Base-by-base conservation (phyloP, 1,284 basidiomycete genomes). In the Trichosporon ovoides region DNA sequence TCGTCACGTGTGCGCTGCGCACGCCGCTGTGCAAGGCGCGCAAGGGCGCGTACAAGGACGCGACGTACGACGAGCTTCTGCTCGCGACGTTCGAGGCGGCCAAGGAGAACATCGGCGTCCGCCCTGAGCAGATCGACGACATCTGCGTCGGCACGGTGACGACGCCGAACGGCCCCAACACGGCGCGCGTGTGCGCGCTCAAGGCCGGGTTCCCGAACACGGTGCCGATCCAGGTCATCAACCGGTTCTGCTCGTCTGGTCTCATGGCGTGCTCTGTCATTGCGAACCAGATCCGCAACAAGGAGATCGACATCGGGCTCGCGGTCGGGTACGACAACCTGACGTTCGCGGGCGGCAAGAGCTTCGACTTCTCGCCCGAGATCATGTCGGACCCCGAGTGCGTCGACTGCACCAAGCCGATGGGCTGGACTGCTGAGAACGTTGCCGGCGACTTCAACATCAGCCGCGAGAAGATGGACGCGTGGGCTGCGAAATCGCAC, bases 351-450 rank as follows among this genome's bases (percentile, higher is more conserved):
- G 54, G 54, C 37, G 54, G 43, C 54, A 50, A 38, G 46, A 28
- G 20, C 20, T 49, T 49, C 34, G 46, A 49, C 54, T 56, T 83
- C 79, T 90, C 89, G 9, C 87, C 91, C 35, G 81, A 82, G 51
- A 83, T 95, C 53, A 82, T 91, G 67, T 78, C 83, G 59, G 85
- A 84, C 78, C 82, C 87, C 67, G 87, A 91, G 70, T 85, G 94
- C 3, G 85, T 87, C 61, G 94, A 98, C 81, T 96, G 93, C 77
- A 81, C 93, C 28, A 82, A 95, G 64, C 95, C 95, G 56, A 97
- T 97, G 93, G 93, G 94, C 65, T 87, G 92, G 79, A 95, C 93
- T 48, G 95, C 91, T 16, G 95, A 98, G 81, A 97, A 98, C 49
- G 94, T 98, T 62, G 88, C 88, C 7, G 80, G 80, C 53, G 86